Evolutionary conservation across 345 rosid species (phyloP).

Genomic region (Arabidopsis arenosa): DNA sequence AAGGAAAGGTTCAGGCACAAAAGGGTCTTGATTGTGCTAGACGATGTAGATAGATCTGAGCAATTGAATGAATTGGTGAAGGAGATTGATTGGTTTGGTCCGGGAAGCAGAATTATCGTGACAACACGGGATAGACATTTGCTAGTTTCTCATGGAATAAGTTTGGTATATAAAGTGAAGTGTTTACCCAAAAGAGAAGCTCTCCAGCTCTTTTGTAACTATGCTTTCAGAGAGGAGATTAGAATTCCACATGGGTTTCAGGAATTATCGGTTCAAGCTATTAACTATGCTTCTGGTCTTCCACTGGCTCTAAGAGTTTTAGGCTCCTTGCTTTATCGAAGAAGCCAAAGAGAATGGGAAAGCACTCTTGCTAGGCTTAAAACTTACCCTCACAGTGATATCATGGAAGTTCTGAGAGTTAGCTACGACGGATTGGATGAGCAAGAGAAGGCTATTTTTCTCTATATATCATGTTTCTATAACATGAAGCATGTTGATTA

Average conservation of each 20-base stretch:
- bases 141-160: conserved; percentile 33
- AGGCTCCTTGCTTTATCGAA: conserved; percentile 41
- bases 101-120: conserved; percentile 44
- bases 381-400: conserved; percentile 40
- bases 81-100: conserved; percentile 40
- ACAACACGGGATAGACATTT: conserved; percentile 45
- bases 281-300: conserved; percentile 47
- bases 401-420: conserved; percentile 41
- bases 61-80: conserved; percentile 37
- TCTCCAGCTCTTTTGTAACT: conserved; percentile 35
- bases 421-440: conserved; percentile 50
- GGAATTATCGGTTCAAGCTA: conserved; percentile 29
- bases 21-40: conserved; percentile 37
- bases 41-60: conserved; percentile 39
- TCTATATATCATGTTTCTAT: conserved; percentile 49
- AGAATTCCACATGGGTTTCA: conserved; percentile 25
- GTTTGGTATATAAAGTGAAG: conserved; percentile 31
- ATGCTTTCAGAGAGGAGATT: conserved; percentile 34
- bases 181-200: conserved; percentile 39
- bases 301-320: conserved; percentile 55
- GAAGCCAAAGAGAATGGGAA: conserved; percentile 42
- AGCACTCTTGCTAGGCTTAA: conserved; percentile 39
- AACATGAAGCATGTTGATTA: conserved; percentile 26
- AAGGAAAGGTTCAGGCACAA: conserved; percentile 37
- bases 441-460: conserved; percentile 45